Percentiles rank a stretch among this genome's conserved stretches.
phyloP scores from a whole-genome alignment of 305 asterid species.

The Plantago coronopus region DNA sequence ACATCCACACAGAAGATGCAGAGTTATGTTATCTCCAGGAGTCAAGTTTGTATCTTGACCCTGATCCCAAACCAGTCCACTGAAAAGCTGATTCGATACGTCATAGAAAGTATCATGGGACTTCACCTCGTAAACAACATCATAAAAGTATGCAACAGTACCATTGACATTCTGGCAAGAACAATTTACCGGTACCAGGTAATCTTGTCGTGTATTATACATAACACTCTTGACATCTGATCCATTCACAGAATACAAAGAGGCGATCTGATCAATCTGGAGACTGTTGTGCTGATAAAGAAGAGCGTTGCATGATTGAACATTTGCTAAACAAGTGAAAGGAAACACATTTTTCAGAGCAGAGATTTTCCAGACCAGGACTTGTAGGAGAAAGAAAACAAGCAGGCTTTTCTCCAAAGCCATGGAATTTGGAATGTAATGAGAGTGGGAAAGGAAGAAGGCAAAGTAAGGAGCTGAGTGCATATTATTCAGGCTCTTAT shows the following conservation, averaged over 20 bases:
- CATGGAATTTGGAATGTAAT: slow-evolving; percentile 36
- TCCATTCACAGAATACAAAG: slow-evolving; percentile 41
- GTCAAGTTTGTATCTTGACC: slow-evolving; percentile 29
- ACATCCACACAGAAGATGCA: slow-evolving; percentile 73
- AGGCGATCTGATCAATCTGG: slow-evolving; percentile 32
- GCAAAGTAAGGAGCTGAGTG: slow-evolving; percentile 19
- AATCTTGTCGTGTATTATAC: slow-evolving; percentile 31
- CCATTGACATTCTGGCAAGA: slow-evolving; percentile 49
- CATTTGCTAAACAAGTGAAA: slow-evolving; percentile 38
- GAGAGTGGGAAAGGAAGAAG: slow-evolving; percentile 22
- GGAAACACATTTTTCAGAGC: slow-evolving; percentile 27
- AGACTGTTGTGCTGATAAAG: slow-evolving; percentile 60
- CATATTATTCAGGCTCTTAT: slow-evolving; percentile 21
- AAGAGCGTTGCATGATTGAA: slow-evolving; percentile 45
- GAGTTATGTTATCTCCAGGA: slow-evolving; percentile 26
- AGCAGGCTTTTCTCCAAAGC: slow-evolving; percentile 27
- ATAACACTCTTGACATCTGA: slow-evolving; percentile 36
- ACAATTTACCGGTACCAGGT: slow-evolving; percentile 55
- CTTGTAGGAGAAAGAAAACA: slow-evolving; percentile 25
- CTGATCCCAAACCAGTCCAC: slow-evolving; percentile 54
- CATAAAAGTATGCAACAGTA: slow-evolving; percentile 55
- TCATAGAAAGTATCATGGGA: slow-evolving; percentile 33
- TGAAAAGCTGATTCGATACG: slow-evolving; percentile 43
- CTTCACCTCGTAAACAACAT: slow-evolving; percentile 38
- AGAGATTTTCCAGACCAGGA: slow-evolving; percentile 14